phyloP scores from a whole-genome alignment of 768 basidiomycete species.

The Boletus rubroflammeus region DNA sequence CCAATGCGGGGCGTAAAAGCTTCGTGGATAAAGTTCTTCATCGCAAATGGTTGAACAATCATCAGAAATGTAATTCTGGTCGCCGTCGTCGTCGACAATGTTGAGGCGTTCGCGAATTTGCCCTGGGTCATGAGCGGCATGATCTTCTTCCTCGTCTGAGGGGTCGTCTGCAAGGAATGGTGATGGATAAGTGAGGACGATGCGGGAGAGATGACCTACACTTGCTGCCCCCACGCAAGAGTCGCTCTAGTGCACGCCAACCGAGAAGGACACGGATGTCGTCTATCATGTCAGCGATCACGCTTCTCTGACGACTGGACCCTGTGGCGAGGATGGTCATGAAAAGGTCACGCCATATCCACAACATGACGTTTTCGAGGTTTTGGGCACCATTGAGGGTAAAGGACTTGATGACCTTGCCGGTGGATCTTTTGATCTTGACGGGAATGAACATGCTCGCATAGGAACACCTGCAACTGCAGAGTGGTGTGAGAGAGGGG shows the following conservation, averaged over 20 bases:
- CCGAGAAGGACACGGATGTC: conserved; percentile 53
- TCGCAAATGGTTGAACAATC: conserved; percentile 20
- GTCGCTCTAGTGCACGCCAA: conserved; percentile 47
- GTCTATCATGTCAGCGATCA: conserved; percentile 51
- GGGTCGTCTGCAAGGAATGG: conserved; percentile 12
- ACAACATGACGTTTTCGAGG: conserved; percentile 46
- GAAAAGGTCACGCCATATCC: conserved; percentile 72
- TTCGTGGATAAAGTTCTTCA: conserved; percentile 27
- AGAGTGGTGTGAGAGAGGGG: conserved; percentile 1
- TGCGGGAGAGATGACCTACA: conserved; percentile 29
- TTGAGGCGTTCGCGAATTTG: background rate
- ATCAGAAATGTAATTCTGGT: conserved; percentile 25
- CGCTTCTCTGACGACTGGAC: conserved; percentile 24
- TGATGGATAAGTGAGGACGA: background rate
- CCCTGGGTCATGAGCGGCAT: background rate
- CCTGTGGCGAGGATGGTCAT: conserved; percentile 48
- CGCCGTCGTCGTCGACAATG: conserved; percentile 33
- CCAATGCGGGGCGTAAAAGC: conserved; percentile 53
- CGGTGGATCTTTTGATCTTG: conserved; percentile 41
- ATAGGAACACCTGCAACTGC: conserved; percentile 55
- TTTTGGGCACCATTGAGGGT: conserved; percentile 44
- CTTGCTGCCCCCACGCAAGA: conserved; percentile 52
- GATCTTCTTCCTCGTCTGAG: conserved; percentile 27
- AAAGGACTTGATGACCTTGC: conserved; percentile 48
- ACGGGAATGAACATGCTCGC: conserved; percentile 46